Evolutionary conservation across 2,329 filamentous ascomycete genomes (phyloP).

Genomic region (Pseudohalonectria lignicola): DNA sequence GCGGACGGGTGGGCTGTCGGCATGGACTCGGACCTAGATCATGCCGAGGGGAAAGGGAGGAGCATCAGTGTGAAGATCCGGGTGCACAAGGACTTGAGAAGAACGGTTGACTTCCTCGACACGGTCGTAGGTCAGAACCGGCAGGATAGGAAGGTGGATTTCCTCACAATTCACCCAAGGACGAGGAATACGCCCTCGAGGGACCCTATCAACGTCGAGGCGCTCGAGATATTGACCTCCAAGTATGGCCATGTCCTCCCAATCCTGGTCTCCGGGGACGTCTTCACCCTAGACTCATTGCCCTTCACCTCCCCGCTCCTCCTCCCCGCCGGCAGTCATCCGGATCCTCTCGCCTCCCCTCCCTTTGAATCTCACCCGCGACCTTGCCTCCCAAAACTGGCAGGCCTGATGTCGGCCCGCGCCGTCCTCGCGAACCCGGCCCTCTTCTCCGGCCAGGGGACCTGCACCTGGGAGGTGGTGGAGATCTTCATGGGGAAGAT

Average conservation of each 20-base stretch:
- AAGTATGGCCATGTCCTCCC: constrained; percentile 45
- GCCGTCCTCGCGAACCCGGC: constrained; percentile 58
- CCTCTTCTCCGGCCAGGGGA: constrained; percentile 44
- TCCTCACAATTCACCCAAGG: constrained; percentile 61
- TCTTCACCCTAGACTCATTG: constrained; percentile 44
- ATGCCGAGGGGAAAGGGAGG: constrained; percentile 32
- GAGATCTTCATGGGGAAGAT: constrained; percentile 51
- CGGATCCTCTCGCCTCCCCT: no score
- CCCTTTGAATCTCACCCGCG: constrained; percentile 14
- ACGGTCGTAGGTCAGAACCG: constrained; percentile 44
- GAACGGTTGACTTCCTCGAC: constrained; percentile 51
- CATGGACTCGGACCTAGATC: constrained; percentile 27
- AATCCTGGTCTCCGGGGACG: constrained; percentile 58
- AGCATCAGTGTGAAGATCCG: constrained; percentile 63
- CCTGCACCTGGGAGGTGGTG: constrained; percentile 52
- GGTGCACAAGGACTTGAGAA: constrained; percentile 53
- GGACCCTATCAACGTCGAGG: constrained; percentile 48
- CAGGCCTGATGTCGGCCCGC: constrained; percentile 60
- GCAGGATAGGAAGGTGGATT: constrained; percentile 55
- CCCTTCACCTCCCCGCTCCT: constrained; percentile 28
- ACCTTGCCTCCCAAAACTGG: constrained; percentile 30
- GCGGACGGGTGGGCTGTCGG: constrained; percentile 42
- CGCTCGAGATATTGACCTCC: constrained; percentile 43
- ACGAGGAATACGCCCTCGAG: constrained; percentile 49
- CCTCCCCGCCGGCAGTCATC: constrained; percentile 6